phyloP scores from a whole-genome alignment of 2,329 filamentous ascomycete genomes.

The Aspergillus tubingensis region DNA sequence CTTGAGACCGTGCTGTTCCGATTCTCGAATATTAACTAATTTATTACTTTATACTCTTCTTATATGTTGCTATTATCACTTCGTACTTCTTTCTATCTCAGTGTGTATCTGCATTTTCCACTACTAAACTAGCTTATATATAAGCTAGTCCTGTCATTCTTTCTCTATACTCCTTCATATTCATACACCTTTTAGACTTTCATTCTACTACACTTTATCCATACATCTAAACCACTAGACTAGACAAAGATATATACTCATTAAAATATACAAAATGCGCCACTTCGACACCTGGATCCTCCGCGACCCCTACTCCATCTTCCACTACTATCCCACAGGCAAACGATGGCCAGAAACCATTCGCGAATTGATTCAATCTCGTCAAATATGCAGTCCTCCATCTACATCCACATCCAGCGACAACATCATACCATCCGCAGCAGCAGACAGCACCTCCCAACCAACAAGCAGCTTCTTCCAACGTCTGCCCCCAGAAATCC shows the following conservation, averaged over 20 bases:
- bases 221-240: background rate
- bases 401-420: background rate
- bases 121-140: background rate
- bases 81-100: background rate
- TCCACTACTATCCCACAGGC: constrained; percentile 41
- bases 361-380: constrained; percentile 38
- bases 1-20: background rate
- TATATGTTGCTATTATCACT: background rate
- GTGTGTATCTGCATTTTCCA: background rate
- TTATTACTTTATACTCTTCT: background rate
- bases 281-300: constrained; percentile 44
- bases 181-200: no score
- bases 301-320: constrained; percentile 43
- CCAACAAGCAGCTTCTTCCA: constrained; percentile 24
- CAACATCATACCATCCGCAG: background rate
- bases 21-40: background rate
- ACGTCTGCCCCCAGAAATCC: constrained; percentile 39
- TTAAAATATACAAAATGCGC: constrained; percentile 28
- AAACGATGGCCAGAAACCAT: constrained; percentile 39
- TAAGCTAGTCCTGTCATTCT: no score
- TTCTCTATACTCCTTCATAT: no score
- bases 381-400: constrained; percentile 36
- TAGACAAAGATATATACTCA: background rate
- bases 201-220: no score
- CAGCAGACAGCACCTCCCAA: constrained; percentile 20